Base-by-base conservation (phyloP, 805 yeast genomes). In the Hanseniaspora opuntiae region DNA sequence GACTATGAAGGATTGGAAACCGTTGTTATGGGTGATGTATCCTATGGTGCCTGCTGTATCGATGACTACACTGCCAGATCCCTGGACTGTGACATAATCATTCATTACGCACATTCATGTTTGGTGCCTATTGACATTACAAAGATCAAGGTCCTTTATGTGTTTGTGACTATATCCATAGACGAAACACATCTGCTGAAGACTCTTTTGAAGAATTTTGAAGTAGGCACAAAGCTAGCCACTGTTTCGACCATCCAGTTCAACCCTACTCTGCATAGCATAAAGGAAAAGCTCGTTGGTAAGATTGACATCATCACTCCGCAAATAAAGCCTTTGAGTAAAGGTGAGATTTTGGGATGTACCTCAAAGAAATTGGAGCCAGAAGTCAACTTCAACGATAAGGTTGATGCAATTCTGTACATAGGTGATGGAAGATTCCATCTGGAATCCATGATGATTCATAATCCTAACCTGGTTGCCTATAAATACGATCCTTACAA, bases 21-120 rank as follows among this genome's bases (percentile, higher is more conserved):
- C 0, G 72, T 93, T 1, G 93, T 90, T 2, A 93, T 93, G 98
- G 98, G 98, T 2, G 98, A 93, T 66, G 98, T 93, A 0, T 86
- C 97, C 0, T 93, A 93, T 63, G 98, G 98, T 42, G 98, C 98
- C 0, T 93, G 98, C 65, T 93, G 98, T 68, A 88, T 93, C 45
- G 98, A 93, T 65, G 98, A 93, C 63, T 93, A 74, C 64, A 89
- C 98, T 0, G 98, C 98, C 1, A 73, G 89, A 58, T 81, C 97
- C 0, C 68, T 93, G 28, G 96, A 85, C 47, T 93, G 98, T 68
- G 98, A 93, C 63, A 84, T 89, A 62, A 81, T 93, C 56, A 87
- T 90, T 14, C 98, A 93, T 68, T 93, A 93, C 67, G 98, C 98
- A 1, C 98, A 93, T 65, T 87, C 96, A 8, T 93, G 98, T 68